phyloP scores from a whole-genome alignment of 2,329 filamentous ascomycete genomes.

The Paecilomyces sp. region DNA sequence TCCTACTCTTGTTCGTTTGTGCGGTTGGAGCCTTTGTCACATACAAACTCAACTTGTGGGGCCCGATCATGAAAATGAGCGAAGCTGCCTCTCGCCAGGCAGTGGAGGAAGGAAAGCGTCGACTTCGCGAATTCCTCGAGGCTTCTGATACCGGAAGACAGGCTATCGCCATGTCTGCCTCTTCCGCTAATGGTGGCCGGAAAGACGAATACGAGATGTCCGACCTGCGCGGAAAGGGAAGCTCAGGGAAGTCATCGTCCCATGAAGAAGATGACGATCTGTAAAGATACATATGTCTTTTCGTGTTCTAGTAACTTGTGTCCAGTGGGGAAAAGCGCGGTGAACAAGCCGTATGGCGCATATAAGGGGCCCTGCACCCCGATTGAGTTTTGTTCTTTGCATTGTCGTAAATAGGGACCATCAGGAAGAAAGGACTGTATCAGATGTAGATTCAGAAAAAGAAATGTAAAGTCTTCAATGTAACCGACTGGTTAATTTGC shows the following conservation, averaged over 20 bases:
- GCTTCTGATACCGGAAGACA: slow-evolving; percentile 77
- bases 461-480: neutral
- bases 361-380: neutral
- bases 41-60: slow-evolving; percentile 89
- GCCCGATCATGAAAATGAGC: slow-evolving; percentile 90
- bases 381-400: neutral
- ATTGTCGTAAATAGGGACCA: neutral
- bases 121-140: slow-evolving; percentile 82
- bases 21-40: slow-evolving; percentile 77
- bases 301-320: neutral
- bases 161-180: slow-evolving; percentile 66
- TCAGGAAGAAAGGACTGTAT: neutral
- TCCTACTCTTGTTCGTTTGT: slow-evolving; percentile 75
- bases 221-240: neutral
- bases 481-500: neutral
- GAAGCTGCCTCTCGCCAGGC: slow-evolving; percentile 84
- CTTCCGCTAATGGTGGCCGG: slow-evolving; percentile 16
- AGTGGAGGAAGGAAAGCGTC: slow-evolving; percentile 84
- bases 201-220: slow-evolving; percentile 55
- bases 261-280: neutral
- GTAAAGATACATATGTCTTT: neutral
- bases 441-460: neutral
- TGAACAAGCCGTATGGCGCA: neutral
- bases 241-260: neutral
- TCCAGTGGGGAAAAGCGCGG: neutral